Evolutionary conservation across 805 yeast species (phyloP), one percentile per base, ranked within the genome.

Genomic region (Wickerhamomyces sydowiorum): DNA sequence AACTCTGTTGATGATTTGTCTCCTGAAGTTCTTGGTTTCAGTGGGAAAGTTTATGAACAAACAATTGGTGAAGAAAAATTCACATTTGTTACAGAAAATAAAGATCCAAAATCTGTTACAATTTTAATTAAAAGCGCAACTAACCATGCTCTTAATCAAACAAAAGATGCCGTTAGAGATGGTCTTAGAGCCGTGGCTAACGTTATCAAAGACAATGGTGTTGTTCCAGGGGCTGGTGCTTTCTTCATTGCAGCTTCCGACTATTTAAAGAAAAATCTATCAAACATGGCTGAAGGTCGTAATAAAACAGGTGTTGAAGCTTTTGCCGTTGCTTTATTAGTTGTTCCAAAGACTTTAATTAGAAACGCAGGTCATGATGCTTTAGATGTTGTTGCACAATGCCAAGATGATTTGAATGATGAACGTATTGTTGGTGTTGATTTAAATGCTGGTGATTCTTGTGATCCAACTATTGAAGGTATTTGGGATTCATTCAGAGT

Each of bases 201-300:
- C 60, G 93, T 90, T 27, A 68, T 93, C 40, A 85, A 80, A 57
- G 99, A 93, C 63, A 76, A 80, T 53, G 67, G 83, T 33, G 81
- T 93, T 32, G 82, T 93, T 36, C 96, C 99, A 7, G 99, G 99
- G 48, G 99, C 93, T 1, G 99, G 99, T 43, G 93, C 98, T 2
- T 93, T 85, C 65, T 95, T 82, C 69, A 71, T 93, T 57, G 82
- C 95, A 41, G 87, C 91, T 45, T 76, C 88, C 40, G 75, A 80
- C 54, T 76, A 86, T 57, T 69, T 89, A 50, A 65, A 70, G 42
- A 67, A 67, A 45, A 71, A 73, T 44, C 65, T 73, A 52, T 70
- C 78, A 39, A 75, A 75, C 50, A 60, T 78, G 36, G 76, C 79
- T 39, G 86, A 83, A 63, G 98, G 99, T 44, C 85, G 86, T 64